Base-by-base conservation (phyloP, 2,329 filamentous ascomycete species). In the Teratosphaeria destructans region DNA sequence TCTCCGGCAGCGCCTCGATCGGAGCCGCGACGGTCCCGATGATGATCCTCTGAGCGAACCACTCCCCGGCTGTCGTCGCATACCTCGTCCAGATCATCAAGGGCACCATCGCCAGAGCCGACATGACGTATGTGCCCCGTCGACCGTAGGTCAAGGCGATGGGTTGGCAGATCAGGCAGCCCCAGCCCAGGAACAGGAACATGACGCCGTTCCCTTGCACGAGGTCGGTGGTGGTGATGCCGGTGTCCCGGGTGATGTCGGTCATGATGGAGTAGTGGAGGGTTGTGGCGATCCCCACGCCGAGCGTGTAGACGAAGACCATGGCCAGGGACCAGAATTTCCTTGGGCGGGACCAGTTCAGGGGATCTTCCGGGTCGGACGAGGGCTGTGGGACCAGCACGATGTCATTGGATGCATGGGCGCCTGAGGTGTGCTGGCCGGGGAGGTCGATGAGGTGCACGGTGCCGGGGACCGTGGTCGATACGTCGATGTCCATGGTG, bases 71-170 rank as follows among this genome's bases (percentile, higher is more conserved):
- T 12, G 70, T 75, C 29, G 71, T 75, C 4, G 74, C 73, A 59
- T 78, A 75, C 0, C 76, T 72, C 14, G 71, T 74, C 74, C 77
- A 79, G 1, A 82, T 67, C 57, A 65, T 74, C 1, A 74, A 71
- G 1, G 68, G 71, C 26, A 76, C 71, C 7, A 72, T 74, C 14
- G 72, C 73, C 5, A 75, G 61, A 2, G 73, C 72, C 1, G 75
- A 76, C 35, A 77, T 64, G 2, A 81, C 66, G 58, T 81, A 81
- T 1, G 77, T 74, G 1, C 74, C 73, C 7, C 79, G 72, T 59
- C 79, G 76, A 14, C 80, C 80, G 61, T 79, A 81, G 53, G 77
- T 76, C n/a, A 81, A 66, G 0, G 80, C 80, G 29, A 82, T 64
- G 3, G 80, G 79, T 63, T 82, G 79, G 76, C 78, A 81, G 43